Conservation (phyloP, 352 stramenopile species). For the Phytophthora boehmeriae region DNA sequence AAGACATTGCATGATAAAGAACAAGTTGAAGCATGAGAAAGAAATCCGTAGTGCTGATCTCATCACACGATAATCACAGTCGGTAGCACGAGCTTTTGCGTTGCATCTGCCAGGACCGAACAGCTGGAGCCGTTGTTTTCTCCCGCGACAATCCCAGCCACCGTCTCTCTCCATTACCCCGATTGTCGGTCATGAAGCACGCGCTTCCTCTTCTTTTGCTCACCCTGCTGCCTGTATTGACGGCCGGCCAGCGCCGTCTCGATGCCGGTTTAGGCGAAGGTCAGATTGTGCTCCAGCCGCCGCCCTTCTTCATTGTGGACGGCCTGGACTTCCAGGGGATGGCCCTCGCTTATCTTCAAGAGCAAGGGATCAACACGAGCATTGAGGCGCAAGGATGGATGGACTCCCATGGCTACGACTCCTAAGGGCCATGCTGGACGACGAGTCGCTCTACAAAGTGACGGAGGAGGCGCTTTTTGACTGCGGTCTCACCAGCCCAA, state of each 20-base stretch:
- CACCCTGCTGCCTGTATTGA: conserved; percentile 10
- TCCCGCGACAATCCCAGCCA: not conserved
- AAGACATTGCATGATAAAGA: conserved; percentile 10
- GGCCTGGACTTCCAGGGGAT: conserved; percentile 46
- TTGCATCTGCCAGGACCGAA: not conserved
- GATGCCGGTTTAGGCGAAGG: conserved; percentile 40
- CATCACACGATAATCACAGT: conserved; percentile 18
- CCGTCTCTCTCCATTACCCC: conserved; percentile 2
- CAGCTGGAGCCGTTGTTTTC: not conserved
- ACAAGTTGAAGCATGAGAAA: conserved; percentile 9
- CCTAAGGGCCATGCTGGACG: conserved; percentile 61
- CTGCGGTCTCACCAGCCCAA: conserved; percentile 56
- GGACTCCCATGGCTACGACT: conserved; percentile 44
- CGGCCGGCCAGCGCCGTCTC: conserved; percentile 17
- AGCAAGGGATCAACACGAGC: conserved; percentile 55
- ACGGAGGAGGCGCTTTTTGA: conserved; percentile 57
- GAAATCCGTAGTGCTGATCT: conserved; percentile 18
- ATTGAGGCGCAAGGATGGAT: conserved; percentile 50
- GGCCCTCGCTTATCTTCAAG: conserved; percentile 56
- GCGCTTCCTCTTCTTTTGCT: not conserved
- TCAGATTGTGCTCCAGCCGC: conserved; percentile 48
- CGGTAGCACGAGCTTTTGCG: conserved; percentile 17
- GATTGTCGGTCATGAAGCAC: conserved; percentile 10
- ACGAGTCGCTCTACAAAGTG: conserved; percentile 55
- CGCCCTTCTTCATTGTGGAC: conserved; percentile 65